Base-by-base conservation (phyloP, 176 grass and related monocot genomes). In the Pontederia crassipes region DNA sequence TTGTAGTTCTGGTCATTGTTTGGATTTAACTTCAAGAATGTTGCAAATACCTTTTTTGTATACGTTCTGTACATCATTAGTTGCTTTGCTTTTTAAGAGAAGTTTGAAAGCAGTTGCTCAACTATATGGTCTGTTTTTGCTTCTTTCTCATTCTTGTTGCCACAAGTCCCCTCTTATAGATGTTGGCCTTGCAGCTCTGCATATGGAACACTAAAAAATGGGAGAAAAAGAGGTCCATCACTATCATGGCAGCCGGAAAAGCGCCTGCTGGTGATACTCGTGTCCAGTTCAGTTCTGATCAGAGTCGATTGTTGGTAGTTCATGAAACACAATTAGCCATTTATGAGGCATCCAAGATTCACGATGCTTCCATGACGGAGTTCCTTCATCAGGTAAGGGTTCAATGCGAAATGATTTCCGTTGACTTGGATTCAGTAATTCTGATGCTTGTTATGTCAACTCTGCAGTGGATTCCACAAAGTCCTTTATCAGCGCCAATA, bases 301-400 rank as follows among this genome's bases (percentile, higher is more conserved):
- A 90, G 78, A 80, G 73, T 75, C 79, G 84, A 69, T 85, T 97
- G 55, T 76, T 97, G 66, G 81, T 97, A 27, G 92, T 97, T 56
- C 92, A 97, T 71, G 83, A 97, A 53, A 97, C 92, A 28, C 92
- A 91, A 47, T 64, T 97, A 63, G 83, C 92, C 69, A 88, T 97
- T 75, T 97, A 91, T 80, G 92, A 88, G 32, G 51, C 92, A 49
- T 74, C 84, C 47, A 97, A 90, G 80, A 78, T 90, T 40, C 32
- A 40, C 6, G 32, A 40, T 40, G 32, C 32, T 40, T 40, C 1
- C 32, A 40, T 40, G 32, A 40, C 32, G 74, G 92, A 90, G 70
- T 86, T 81, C 66, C 73, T 88, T 59, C 62, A 80, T 85, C 87
- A 90, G 92, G 92, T 97, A 80, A 49, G 61, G 67, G 13, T 29